Percentiles rank a stretch among this genome's conserved stretches.
These are phyloP conservation scores for Fonsecaea nubica DNA, from an alignment of 2,329 filamentous ascomycete species.

Conservation along the genomic window DNA sequence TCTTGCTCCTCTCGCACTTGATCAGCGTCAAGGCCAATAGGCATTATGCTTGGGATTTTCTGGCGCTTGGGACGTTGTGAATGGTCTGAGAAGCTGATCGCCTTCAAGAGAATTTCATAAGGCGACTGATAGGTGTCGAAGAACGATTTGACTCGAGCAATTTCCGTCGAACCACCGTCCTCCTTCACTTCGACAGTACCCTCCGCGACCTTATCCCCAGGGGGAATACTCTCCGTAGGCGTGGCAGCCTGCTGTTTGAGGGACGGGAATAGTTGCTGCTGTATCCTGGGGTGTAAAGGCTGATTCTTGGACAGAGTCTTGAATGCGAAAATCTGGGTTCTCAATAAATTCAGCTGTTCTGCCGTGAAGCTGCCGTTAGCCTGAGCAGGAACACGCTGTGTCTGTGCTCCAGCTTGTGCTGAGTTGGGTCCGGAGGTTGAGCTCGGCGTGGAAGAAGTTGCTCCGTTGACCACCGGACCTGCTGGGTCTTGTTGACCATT, in stretches of 20 bases:
- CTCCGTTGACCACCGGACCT: conserved; percentile 38
- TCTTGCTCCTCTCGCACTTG: conserved; percentile 86
- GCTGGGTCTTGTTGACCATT: conserved; percentile 43
- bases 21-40: conserved; percentile 85
- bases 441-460: conserved; percentile 40
- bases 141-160: conserved; percentile 45
- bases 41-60: conserved; percentile 86
- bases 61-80: conserved; percentile 75
- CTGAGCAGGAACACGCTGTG: conserved; percentile 40
- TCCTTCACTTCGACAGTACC: conserved; percentile 43
- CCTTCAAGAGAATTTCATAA: conserved; percentile 62
- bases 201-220: conserved; percentile 45
- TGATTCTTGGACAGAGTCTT: conserved; percentile 87
- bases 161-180: conserved; percentile 38
- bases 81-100: conserved; percentile 82
- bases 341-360: conserved; percentile 78
- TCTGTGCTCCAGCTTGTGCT: conserved; percentile 41
- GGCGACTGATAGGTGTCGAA: conserved; percentile 81
- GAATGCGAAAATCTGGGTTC: conserved; percentile 89
- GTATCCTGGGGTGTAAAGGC: conserved; percentile 77
- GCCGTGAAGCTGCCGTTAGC: conserved; percentile 68
- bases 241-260: conserved; percentile 51
- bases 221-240: conserved; percentile 44
- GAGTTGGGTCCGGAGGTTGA: conserved; percentile 38
- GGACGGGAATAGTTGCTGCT: conserved; percentile 77